A percentile compares a stretch with the other conserved stretches of the same genome.
These are phyloP conservation scores for Solanum clarkiae DNA, from an alignment of 257 asterid genomes.

Conservation along the genomic window DNA sequence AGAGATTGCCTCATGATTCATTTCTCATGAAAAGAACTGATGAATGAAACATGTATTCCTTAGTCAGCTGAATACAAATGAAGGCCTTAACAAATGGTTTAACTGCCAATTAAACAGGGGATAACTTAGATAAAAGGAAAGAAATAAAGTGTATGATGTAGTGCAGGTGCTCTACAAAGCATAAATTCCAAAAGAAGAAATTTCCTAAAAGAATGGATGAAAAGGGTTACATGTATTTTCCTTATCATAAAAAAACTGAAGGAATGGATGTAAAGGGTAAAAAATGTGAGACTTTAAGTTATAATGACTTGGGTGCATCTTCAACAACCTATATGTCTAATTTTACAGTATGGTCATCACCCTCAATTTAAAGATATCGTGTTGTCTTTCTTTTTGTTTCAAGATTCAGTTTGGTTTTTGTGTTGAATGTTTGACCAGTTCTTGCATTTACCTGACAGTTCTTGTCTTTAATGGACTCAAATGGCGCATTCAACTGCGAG, in stretches of 20 bases:
- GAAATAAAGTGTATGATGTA: background rate
- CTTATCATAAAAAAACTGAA: background rate
- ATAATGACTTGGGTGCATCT: background rate
- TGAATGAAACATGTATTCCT: background rate
- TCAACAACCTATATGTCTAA: background rate
- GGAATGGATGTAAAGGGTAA: background rate
- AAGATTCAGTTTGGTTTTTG: background rate
- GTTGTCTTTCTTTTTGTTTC: background rate
- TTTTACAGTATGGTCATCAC: background rate
- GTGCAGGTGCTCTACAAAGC: background rate
- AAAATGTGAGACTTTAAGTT: background rate
- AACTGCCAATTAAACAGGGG: background rate
- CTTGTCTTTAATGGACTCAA: conserved; percentile 58
- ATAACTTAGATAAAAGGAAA: background rate
- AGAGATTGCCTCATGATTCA: background rate
- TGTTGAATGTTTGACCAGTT: background rate
- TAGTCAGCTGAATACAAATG: background rate
- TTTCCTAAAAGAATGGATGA: background rate
- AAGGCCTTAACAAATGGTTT: background rate
- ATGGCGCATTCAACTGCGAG: conserved; percentile 81
- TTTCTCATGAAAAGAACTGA: background rate
- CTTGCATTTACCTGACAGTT: conserved; percentile 32
- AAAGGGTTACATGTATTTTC: background rate
- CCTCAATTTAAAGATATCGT: background rate
- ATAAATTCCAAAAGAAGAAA: background rate